Evolutionary conservation across 2,329 filamentous ascomycete genomes (phyloP).

Genomic region (Pseudomassariella vexata): DNA sequence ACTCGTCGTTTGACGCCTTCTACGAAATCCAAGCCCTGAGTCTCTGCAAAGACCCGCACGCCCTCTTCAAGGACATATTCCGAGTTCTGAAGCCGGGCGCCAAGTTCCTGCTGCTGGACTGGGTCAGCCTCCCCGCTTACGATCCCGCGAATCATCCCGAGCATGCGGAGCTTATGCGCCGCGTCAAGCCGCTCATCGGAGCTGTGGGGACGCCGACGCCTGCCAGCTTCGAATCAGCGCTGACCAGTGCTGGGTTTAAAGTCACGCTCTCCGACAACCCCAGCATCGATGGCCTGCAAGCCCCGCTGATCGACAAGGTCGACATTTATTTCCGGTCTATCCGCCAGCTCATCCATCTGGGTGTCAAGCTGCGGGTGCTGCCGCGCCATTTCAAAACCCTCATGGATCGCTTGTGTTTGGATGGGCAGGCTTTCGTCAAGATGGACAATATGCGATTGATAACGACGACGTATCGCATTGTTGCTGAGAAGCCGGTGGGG

Average conservation of each 20-base stretch:
- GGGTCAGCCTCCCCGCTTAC: conserved; percentile 45
- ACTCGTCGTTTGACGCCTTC: conserved; percentile 44
- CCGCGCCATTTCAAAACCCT: conserved; percentile 47
- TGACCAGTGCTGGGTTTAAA: conserved; percentile 39
- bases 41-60: conserved; percentile 41
- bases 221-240: conserved; percentile 36
- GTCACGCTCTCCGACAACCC: conserved; percentile 44
- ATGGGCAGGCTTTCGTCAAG: conserved; percentile 48
- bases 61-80: conserved; percentile 41
- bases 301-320: conserved; percentile 47
- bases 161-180: conserved; percentile 45
- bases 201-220: conserved; percentile 49
- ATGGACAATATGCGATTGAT: conserved; percentile 49
- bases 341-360: conserved; percentile 39
- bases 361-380: conserved; percentile 39
- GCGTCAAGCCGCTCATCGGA: conserved; percentile 49
- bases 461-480: conserved; percentile 46
- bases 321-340: conserved; percentile 48
- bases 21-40: conserved; percentile 54
- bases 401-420: conserved; percentile 46
- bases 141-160: conserved; percentile 37
- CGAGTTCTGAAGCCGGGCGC: conserved; percentile 45
- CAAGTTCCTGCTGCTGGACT: conserved; percentile 44
- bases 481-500: conserved; percentile 38
- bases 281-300: conserved; percentile 43